Evolutionary conservation across 768 basidiomycete species (phyloP), one percentile per base, ranked within the genome.

Genomic region (Mycena rebaudengoi): DNA sequence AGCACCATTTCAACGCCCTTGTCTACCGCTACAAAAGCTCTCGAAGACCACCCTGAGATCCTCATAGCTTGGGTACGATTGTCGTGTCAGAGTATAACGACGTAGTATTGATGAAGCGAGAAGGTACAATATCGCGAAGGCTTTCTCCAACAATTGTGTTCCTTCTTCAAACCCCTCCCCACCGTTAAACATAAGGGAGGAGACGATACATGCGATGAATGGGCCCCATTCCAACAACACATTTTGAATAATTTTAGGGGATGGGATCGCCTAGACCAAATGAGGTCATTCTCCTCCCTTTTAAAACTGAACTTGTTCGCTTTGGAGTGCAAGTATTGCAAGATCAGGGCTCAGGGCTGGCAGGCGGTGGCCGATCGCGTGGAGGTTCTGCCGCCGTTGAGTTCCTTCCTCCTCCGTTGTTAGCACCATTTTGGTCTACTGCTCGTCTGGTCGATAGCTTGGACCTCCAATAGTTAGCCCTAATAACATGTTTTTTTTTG

Each of bases 21-120:
- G 23, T 20, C 5, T 1, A 29, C 23, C 0, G 25, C 46, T 4
- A 3, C n/a, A 37, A 12, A 5, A 6, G 6, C 14, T 3, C 35
- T 57, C 3, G 32, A 39, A 37, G 44, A 57, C 26, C 14, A 12
- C 13, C 55, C 55, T 13, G 10, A 57, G 6, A 23, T 13, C 3
- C 39, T 57, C 14, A 37, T 57, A 46, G 55, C 55, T 28, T 57
- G 55, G 55, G 55, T 57, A 57, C 14, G 55, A 6, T 28, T 20
- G 13, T 10, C n/a, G n/a, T n/a, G n/a, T n/a, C n/a, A n/a, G n/a
- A n/a, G 10, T 26, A 4, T 11, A 26, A 2, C 30, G 4, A 13
- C 20, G 5, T 21, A 26, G 12, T 25, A 18, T 11, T 32, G 21
- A 7, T 30, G 7, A 30, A 56, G 25, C 3, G 13, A 11, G 1